These are phyloP conservation scores for Huntiella decipiens DNA, from an alignment of 2,329 filamentous ascomycete species.

Conservation along the genomic window DNA sequence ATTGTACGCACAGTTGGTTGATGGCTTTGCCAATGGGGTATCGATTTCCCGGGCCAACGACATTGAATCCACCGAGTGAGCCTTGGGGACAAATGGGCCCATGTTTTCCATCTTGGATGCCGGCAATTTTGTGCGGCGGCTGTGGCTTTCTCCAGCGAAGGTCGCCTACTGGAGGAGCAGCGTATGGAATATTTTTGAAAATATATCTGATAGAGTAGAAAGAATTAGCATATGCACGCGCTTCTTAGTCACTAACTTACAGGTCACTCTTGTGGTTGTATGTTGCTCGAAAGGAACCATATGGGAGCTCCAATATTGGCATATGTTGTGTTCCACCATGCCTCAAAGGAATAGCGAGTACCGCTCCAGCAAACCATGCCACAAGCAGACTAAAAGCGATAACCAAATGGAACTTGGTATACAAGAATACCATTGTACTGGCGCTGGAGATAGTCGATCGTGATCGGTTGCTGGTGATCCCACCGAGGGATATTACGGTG, in stretches of 20 bases:
- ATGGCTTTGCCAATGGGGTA: conserved; percentile 18
- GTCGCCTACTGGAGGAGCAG: conserved; percentile 22
- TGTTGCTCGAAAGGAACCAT: conserved; percentile 11
- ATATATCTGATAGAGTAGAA: conserved; percentile 7
- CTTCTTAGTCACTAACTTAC: conserved; percentile 2
- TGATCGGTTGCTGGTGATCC: no score
- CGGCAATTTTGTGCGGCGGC: conserved; percentile 15
- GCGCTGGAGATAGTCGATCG: no score
- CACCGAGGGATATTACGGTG: no score
- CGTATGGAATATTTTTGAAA: conserved; percentile 26
- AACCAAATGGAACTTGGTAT: background rate
- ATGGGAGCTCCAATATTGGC: conserved; percentile 11
- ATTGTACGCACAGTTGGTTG: conserved; percentile 18
- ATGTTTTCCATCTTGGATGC: conserved; percentile 7
- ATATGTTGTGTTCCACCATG: conserved; percentile 5
- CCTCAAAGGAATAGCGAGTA: no score
- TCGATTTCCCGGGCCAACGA: conserved; percentile 18
- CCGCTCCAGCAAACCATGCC: background rate
- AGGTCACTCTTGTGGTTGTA: conserved; percentile 11
- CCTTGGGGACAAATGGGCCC: conserved; percentile 13
- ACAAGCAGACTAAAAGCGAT: conserved; percentile 2
- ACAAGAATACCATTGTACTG: no score
- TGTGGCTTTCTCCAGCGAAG: conserved; percentile 23
- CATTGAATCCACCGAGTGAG: conserved; percentile 15
- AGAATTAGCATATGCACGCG: background rate